Base-by-base conservation (phyloP, 108 stramenopile genomes). In the Pelagomonas calceolata region DNA sequence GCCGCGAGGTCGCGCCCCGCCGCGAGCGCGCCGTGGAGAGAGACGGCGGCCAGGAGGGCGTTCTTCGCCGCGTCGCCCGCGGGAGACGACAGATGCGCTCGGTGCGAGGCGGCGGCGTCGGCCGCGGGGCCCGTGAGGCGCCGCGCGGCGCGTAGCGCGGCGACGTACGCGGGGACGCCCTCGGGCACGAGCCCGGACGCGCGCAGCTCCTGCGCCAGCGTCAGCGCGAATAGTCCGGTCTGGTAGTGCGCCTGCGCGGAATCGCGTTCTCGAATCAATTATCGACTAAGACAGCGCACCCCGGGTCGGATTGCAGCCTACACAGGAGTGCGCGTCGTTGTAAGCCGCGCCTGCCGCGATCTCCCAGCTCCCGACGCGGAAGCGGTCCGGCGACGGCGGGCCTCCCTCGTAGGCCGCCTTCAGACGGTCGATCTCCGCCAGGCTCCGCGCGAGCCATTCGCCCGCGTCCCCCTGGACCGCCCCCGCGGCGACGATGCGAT, bases 291-390 rank as follows among this genome's bases (percentile, higher is more conserved):
- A n/a, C n/a, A n/a, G n/a, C n/a, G n/a, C n/a, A n/a, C n/a, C n/a
- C n/a, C n/a, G n/a, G n/a, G n/a, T n/a, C n/a, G n/a, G n/a, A n/a
- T n/a, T n/a, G n/a, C n/a, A n/a, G n/a, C n/a, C n/a, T n/a, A n/a
- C n/a, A n/a, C n/a, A n/a, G n/a, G n/a, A n/a, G n/a, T n/a, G n/a
- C 14, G 71, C 71, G 43, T 72, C 71, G 66, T 72, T 15, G 66
- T 72, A 65, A n/a, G 66, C 72, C n/a, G 31, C 36, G 4, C 12
- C 14, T 12, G 65, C 70, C 0, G 76, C 76, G 63, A n/a, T 14
- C 63, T 72, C 71, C 71, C 71, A 72, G 33, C 65, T 66, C 5
- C 71, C 71, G 0, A 1, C 7, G 51, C 51, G 51, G 51, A 26
- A 26, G 51, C 21, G 21, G 21, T 17, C 51, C 51, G 51, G 21